Percentiles rank a stretch among this genome's conserved stretches.
phyloP scores from a whole-genome alignment of 176 grass and related monocot species.

The Juncus inflexus region DNA sequence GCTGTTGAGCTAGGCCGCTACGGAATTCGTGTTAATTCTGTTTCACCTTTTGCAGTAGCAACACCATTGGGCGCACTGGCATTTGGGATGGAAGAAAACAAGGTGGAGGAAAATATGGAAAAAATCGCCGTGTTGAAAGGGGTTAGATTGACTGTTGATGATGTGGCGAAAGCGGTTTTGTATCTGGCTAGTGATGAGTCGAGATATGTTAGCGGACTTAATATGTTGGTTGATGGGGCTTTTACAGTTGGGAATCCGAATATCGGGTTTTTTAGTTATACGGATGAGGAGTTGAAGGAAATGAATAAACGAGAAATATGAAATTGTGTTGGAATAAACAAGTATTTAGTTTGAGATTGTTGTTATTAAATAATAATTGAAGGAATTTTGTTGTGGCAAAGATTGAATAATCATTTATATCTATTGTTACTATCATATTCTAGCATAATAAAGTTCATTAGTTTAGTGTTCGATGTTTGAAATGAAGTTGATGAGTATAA shows the following conservation, averaged over 20 bases:
- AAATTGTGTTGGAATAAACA: too few relatives aligned
- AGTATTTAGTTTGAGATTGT: too few relatives aligned
- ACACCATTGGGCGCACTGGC: conserved; percentile 9
- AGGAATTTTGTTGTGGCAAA: too few relatives aligned
- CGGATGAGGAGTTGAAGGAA: too few relatives aligned
- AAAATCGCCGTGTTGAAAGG: conserved; percentile 19
- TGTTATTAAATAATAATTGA: too few relatives aligned
- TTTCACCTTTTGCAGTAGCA: conserved; percentile 18
- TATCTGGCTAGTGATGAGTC: conserved; percentile 33
- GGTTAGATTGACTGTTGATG: conserved; percentile 1
- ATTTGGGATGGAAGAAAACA: background rate
- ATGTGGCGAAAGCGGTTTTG: conserved; percentile 31
- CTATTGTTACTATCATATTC: too few relatives aligned
- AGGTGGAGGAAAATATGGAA: conserved; percentile 7
- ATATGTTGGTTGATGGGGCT: conserved; percentile 29
- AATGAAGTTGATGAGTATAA: too few relatives aligned
- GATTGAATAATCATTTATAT: too few relatives aligned
- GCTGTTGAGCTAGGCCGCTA: conserved; percentile 30
- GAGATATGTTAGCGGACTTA: conserved; percentile 31
- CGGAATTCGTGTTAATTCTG: conserved; percentile 37
- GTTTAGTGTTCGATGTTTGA: too few relatives aligned
- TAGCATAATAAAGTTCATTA: too few relatives aligned
- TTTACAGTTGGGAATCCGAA: conserved; percentile 1
- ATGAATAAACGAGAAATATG: too few relatives aligned
- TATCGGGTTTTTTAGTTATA: background rate